These are phyloP conservation scores for Nemania sp. DNA, from an alignment of 2,329 filamentous ascomycete species.

Conservation along the genomic window DNA sequence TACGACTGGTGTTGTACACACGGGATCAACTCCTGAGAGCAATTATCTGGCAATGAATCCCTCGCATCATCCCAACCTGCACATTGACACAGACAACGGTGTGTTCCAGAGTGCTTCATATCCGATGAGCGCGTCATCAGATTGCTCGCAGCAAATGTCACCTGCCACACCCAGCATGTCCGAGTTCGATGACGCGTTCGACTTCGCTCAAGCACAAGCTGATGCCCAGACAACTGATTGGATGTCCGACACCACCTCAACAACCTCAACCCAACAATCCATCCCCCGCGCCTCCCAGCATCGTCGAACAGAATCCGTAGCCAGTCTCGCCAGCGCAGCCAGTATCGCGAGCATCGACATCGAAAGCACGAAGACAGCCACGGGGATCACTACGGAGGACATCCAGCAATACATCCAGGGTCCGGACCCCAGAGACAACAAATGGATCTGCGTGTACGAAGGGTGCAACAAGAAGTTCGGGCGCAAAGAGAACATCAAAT, in stretches of 20 bases:
- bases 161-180: slow-evolving; percentile 54
- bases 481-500: slow-evolving; percentile 98
- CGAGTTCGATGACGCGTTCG: slow-evolving; percentile 49
- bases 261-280: slow-evolving; percentile 31
- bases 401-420: slow-evolving; percentile 75
- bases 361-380: slow-evolving; percentile 70
- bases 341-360: slow-evolving; percentile 66
- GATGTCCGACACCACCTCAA: slow-evolving; percentile 24
- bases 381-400: slow-evolving; percentile 85
- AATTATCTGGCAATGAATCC: slow-evolving; percentile 59
- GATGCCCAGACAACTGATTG: slow-evolving; percentile 31
- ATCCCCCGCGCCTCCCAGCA: slow-evolving; percentile 46
- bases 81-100: slow-evolving; percentile 46
- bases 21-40: slow-evolving; percentile 57
- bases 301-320: slow-evolving; percentile 62
- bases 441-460: slow-evolving; percentile 76
- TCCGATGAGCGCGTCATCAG: slow-evolving; percentile 48
- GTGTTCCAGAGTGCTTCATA: slow-evolving; percentile 41
- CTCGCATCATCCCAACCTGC: slow-evolving; percentile 43
- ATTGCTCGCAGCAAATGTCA: slow-evolving; percentile 56
- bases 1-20: slow-evolving; percentile 44
- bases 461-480: slow-evolving; percentile 89
- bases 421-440: slow-evolving; percentile 72
- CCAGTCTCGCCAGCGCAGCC: slow-evolving; percentile 60
- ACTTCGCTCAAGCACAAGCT: slow-evolving; percentile 49